Percentiles rank a stretch among this genome's conserved stretches.
These are phyloP conservation scores for Aspergillus hancockii DNA, from an alignment of 495 filamentous ascomycete genomes.

Conservation along the genomic window DNA sequence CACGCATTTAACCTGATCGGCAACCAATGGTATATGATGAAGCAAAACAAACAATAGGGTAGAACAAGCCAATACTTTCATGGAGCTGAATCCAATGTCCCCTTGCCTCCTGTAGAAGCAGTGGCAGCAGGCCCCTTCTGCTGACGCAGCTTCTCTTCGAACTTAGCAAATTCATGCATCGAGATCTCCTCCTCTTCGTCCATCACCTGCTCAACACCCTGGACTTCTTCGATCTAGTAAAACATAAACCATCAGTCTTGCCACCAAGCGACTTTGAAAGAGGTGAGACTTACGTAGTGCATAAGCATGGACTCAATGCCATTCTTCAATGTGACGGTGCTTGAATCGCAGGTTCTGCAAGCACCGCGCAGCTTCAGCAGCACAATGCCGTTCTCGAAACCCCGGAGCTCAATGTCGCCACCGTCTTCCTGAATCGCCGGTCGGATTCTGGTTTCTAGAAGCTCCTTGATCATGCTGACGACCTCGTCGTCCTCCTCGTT, in stretches of 20 bases:
- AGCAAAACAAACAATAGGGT: constrained; percentile 4
- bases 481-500: constrained; percentile 90
- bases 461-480: constrained; percentile 95
- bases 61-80: constrained; percentile 26
- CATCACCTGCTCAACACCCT: constrained; percentile 86
- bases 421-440: constrained; percentile 97
- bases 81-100: constrained; percentile 61
- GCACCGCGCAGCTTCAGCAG: constrained; percentile 86
- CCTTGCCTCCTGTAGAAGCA: constrained; percentile 64
- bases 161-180: constrained; percentile 87
- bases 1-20: constrained; percentile 4
- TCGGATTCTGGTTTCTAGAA: constrained; percentile 92
- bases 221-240: constrained; percentile 86
- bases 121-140: constrained; percentile 64
- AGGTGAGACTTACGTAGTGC: constrained; percentile 61
- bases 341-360: constrained; percentile 93
- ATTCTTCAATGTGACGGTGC: constrained; percentile 92
- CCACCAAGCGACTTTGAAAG: constrained; percentile 38
- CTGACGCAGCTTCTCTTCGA: constrained; percentile 88
- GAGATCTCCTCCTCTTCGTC: constrained; percentile 93
- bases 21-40: constrained; percentile 8
- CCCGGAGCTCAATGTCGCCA: constrained; percentile 91
- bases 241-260: constrained; percentile 11
- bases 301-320: constrained; percentile 98
- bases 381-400: constrained; percentile 85